Percentiles rank a stretch among this genome's conserved stretches.
phyloP scores from a whole-genome alignment of 148 eudicot species.

The Chenopodium formosanum region DNA sequence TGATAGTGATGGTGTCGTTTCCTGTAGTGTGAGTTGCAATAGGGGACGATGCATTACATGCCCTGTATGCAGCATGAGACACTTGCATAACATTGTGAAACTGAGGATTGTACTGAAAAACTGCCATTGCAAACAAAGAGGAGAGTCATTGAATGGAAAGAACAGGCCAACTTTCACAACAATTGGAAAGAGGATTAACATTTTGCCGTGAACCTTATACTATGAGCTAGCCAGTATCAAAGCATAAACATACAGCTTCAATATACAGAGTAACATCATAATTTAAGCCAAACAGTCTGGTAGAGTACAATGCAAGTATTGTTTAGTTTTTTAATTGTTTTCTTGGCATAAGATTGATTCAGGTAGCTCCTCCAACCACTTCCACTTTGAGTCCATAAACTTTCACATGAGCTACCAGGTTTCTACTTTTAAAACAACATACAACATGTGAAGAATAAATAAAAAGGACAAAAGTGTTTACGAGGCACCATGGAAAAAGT shows the following conservation, averaged over 20 bases:
- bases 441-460: neutral
- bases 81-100: constrained; percentile 99
- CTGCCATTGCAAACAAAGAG: constrained; percentile 33
- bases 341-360: neutral
- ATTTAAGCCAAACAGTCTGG: neutral
- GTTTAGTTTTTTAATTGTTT: neutral
- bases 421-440: neutral
- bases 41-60: constrained; percentile 71
- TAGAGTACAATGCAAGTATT: neutral
- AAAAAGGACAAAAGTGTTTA: neutral
- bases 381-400: neutral
- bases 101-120: constrained; percentile 68
- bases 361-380: neutral
- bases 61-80: constrained; percentile 50
- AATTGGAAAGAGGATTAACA: neutral
- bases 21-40: constrained; percentile 76
- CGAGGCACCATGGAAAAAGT: neutral
- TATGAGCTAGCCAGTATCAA: neutral
- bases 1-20: constrained; percentile 68
- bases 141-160: neutral
- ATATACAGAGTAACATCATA: neutral
- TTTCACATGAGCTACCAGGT: neutral
- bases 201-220: neutral
- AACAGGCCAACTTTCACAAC: neutral
- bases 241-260: neutral